Conservation (phyloP, 257 asterid species). For the Gynochthodes officinalis region DNA sequence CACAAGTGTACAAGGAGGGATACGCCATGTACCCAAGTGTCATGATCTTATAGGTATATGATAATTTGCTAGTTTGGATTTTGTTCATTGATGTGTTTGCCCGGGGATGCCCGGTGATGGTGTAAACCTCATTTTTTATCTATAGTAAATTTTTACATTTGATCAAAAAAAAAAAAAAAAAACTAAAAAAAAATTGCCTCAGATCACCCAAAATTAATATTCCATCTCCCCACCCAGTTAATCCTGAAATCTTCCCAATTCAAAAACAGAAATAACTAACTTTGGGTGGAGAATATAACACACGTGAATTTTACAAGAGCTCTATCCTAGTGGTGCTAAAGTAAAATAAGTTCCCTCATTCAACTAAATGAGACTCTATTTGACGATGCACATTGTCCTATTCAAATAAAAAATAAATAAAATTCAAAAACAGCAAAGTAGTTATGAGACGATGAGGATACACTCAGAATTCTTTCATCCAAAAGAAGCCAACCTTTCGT, state of each 20-base stretch:
- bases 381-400: not conserved
- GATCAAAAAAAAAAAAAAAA: too few species aligned
- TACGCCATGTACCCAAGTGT: too few species aligned
- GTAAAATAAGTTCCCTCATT: constrained; percentile 1
- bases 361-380: not conserved
- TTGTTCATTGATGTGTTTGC: too few species aligned
- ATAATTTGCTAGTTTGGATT: too few species aligned
- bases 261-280: not conserved
- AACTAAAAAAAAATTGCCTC: not conserved
- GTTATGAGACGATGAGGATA: too few species aligned
- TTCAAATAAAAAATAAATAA: not conserved
- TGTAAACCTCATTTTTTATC: too few species aligned
- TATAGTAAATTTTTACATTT: too few species aligned
- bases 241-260: not conserved
- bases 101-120: too few species aligned
- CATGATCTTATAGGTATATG: too few species aligned
- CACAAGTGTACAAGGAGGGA: too few species aligned
- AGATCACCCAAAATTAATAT: not conserved
- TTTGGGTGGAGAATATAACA: not conserved
- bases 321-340: not conserved
- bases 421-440: not conserved
- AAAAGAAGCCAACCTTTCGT: constrained; percentile 47
- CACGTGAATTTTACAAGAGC: not conserved
- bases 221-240: not conserved
- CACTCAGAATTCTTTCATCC: not conserved